Percentiles rank a stretch among this genome's conserved stretches.
These are phyloP conservation scores for Torulaspora gathmanii DNA, from an alignment of 805 yeast genomes.

Conservation along the genomic window DNA sequence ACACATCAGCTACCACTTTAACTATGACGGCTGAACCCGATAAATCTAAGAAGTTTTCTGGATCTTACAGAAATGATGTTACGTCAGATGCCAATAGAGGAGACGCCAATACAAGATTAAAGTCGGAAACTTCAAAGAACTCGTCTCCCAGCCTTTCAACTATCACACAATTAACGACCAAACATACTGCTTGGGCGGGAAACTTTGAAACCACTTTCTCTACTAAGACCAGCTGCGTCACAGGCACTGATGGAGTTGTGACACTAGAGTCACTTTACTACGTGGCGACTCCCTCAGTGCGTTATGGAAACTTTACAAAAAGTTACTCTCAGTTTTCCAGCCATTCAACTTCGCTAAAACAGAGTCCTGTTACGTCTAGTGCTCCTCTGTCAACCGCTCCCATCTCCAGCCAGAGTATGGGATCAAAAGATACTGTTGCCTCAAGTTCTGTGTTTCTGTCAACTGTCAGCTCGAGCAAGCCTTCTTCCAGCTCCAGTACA, in stretches of 20 bases:
- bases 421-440: no score
- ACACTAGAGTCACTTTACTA: slow-evolving; percentile 12
- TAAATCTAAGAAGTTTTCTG: no score
- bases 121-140: neutral
- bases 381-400: neutral
- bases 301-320: slow-evolving; percentile 3
- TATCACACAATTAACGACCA: neutral
- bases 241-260: slow-evolving; percentile 6
- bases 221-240: slow-evolving; percentile 5
- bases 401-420: neutral
- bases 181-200: slow-evolving; percentile 5
- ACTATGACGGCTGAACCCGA: no score
- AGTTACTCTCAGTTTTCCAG: neutral
- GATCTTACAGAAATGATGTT: no score
- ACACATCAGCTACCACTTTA: no score
- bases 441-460: no score
- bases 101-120: neutral
- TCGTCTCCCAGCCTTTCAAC: slow-evolving; percentile 3
- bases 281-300: slow-evolving; percentile 15
- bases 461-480: no score
- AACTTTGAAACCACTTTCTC: slow-evolving; percentile 1
- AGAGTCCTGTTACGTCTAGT: no score
- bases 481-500: neutral
- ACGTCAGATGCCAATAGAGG: no score
- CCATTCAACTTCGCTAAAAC: neutral